Evolutionary conservation across 345 rosid genomes (phyloP).

Genomic region (Hibiscus mutabilis): DNA sequence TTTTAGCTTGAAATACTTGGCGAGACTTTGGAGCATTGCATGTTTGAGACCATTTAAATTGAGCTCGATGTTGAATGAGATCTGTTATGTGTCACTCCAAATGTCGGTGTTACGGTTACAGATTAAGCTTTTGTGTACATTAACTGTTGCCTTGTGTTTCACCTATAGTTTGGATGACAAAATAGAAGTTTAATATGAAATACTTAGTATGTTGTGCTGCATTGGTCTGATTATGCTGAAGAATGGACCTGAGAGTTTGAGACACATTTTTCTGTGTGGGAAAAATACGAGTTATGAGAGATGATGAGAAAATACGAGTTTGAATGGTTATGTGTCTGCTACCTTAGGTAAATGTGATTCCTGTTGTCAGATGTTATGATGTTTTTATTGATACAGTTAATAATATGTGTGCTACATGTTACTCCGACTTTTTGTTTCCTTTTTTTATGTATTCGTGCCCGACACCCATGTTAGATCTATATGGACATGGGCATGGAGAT

Average conservation of each 20-base stretch:
- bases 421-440: background rate
- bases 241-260: background rate
- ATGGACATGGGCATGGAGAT: no score
- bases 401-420: background rate
- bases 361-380: background rate
- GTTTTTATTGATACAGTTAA: slow-evolving; percentile 1
- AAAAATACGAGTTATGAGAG: background rate
- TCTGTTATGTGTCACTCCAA: background rate
- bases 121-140: no score
- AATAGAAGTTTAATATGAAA: background rate
- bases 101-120: background rate
- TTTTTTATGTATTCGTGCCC: background rate
- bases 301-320: background rate
- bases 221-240: background rate
- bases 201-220: background rate
- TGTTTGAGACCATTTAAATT: background rate
- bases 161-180: background rate
- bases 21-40: no score
- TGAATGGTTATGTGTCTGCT: background rate
- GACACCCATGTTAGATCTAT: background rate
- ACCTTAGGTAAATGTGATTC: background rate
- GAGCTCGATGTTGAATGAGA: background rate
- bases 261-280: background rate
- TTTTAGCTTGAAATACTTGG: background rate
- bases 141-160: no score